phyloP scores from a whole-genome alignment of 2,329 filamentous ascomycete genomes.

The Aspergillus sp. region DNA sequence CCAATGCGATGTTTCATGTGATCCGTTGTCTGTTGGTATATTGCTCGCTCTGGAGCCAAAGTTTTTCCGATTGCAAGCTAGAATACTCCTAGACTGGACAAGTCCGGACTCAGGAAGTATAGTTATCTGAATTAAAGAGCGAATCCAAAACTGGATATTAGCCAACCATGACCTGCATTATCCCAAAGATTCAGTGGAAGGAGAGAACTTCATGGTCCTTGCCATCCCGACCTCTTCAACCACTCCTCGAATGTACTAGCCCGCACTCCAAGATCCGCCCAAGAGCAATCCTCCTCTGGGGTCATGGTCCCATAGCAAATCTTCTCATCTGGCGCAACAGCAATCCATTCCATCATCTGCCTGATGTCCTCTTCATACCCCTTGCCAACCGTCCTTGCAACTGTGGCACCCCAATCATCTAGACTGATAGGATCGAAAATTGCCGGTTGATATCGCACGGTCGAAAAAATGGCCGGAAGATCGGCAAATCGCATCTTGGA shows the following conservation, averaged over 20 bases:
- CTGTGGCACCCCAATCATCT: conserved; percentile 17
- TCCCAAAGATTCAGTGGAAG: no score
- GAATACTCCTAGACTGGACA: no score
- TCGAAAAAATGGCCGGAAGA: conserved; percentile 14
- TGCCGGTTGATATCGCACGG: conserved; percentile 11
- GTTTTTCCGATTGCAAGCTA: no score
- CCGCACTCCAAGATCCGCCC: conserved; percentile 19
- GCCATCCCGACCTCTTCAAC: conserved; percentile 18
- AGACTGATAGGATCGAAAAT: conserved; percentile 14
- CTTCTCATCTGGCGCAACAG: conserved; percentile 19
- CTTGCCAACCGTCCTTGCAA: conserved; percentile 8
- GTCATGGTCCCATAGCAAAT: conserved; percentile 23
- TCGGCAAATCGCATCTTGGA: conserved; percentile 10
- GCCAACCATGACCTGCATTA: no score
- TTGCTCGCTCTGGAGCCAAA: no score
- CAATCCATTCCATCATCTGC: conserved; percentile 27
- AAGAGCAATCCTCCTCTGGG: conserved; percentile 11
- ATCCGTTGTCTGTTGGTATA: no score
- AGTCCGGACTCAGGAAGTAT: no score
- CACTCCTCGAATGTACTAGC: conserved; percentile 23
- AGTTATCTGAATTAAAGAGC: no score
- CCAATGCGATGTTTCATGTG: no score
- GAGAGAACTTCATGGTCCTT: no score
- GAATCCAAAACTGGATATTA: no score
- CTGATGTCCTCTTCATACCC: conserved; percentile 18